Evolutionary conservation across 1,284 basidiomycete species (phyloP).

Genomic region (Malassezia brasiliensis): DNA sequence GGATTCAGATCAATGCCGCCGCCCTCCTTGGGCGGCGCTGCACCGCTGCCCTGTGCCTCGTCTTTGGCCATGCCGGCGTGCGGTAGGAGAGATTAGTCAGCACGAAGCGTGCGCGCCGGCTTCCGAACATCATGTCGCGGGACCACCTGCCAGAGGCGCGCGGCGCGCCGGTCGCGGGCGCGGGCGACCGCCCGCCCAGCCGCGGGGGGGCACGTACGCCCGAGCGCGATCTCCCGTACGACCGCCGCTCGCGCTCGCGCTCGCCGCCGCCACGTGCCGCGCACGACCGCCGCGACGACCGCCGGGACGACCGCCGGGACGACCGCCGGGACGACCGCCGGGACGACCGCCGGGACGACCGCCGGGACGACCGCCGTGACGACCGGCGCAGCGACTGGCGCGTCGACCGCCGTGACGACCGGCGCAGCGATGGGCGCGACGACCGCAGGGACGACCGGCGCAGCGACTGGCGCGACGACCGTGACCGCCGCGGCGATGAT

Average conservation of each 20-base stretch:
- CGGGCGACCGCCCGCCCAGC: not conserved
- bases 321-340: not conserved
- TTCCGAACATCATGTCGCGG: not conserved
- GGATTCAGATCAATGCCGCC: constrained; percentile 65
- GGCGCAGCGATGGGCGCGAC: not conserved
- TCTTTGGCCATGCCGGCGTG: not conserved
- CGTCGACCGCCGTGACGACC: not conserved
- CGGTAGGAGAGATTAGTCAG: not conserved
- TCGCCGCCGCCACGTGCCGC: not conserved
- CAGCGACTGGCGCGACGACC: not conserved
- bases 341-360: not conserved
- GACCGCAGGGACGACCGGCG: not conserved
- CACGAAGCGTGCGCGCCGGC: not conserved
- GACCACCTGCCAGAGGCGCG: not conserved
- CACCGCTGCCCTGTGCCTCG: constrained; percentile 59
- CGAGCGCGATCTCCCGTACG: not conserved
- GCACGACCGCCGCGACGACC: not conserved
- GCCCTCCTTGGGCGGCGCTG: constrained; percentile 36
- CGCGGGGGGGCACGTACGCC: not conserved
- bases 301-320: not conserved
- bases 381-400: not conserved
- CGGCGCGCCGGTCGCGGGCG: not conserved
- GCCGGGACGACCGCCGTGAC: not conserved
- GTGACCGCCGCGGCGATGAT: constrained; percentile 2
- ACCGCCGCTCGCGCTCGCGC: constrained; percentile 1